Percentiles rank a stretch among this genome's conserved stretches.
Evolutionary conservation across 768 basidiomycete genomes (phyloP).

Genomic region (Exsudoporus frostii): DNA sequence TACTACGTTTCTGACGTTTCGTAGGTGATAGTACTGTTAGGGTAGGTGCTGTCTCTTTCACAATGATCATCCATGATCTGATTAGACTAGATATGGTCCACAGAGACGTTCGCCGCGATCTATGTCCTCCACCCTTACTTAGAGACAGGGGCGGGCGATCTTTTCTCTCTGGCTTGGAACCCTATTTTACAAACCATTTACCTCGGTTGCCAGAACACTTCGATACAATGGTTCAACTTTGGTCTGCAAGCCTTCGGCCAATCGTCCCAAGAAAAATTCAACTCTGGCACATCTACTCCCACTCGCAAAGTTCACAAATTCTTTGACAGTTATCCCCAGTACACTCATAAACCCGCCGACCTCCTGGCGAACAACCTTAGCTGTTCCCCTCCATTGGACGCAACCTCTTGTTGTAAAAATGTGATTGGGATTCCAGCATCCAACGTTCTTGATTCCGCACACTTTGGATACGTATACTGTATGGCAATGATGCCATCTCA

Average conservation of each 20-base stretch:
- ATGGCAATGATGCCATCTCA: constrained; percentile 51
- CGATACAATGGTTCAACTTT: constrained; percentile 86
- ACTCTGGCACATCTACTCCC: constrained; percentile 36
- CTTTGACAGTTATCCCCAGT: constrained; percentile 85
- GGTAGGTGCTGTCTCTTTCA: constrained; percentile 39
- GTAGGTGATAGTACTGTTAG: constrained; percentile 86
- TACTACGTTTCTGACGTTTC: constrained; percentile 1
- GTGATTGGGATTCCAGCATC: constrained; percentile 54
- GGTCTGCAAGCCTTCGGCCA: constrained; percentile 2
- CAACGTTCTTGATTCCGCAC: constrained; percentile 84
- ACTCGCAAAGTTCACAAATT: constrained; percentile 75
- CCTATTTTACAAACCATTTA: constrained; percentile 66
- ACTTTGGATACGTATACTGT: constrained; percentile 93
- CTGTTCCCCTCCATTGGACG: constrained; percentile 32
- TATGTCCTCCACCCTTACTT: constrained; percentile 76
- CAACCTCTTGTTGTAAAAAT: constrained; percentile 20
- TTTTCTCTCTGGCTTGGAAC: constrained; percentile 84
- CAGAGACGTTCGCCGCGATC: constrained; percentile 58
- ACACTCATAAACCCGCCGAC: constrained; percentile 65
- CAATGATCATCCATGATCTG: constrained; percentile 2
- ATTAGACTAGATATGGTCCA: constrained; percentile 72
- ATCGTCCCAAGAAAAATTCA: constrained; percentile 5
- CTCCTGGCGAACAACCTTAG: constrained; percentile 57
- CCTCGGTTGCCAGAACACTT: constrained; percentile 91
- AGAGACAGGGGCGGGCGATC: constrained; percentile 80